phyloP scores from a whole-genome alignment of 768 basidiomycete genomes.

The Arthromyces matolae region DNA sequence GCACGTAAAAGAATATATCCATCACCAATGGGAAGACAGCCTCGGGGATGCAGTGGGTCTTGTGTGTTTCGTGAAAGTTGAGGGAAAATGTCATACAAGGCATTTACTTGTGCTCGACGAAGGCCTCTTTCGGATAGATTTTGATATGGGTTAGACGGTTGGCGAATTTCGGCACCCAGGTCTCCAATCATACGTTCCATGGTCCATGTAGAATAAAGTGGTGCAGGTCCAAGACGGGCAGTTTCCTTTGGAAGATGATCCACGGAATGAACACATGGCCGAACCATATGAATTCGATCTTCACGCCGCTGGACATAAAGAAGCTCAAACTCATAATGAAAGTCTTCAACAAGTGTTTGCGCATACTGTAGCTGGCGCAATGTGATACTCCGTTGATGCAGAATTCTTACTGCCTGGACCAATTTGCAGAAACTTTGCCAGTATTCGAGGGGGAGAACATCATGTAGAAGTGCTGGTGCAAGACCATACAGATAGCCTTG shows the following conservation, averaged over 20 bases:
- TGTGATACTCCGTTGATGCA: slow-evolving; percentile 24
- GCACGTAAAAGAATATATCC: slow-evolving; percentile 14
- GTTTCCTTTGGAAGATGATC: slow-evolving; percentile 25
- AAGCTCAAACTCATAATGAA: slow-evolving; percentile 29
- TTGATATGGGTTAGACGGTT: slow-evolving; percentile 24
- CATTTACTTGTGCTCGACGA: slow-evolving; percentile 19
- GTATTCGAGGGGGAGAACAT: slow-evolving; percentile 24
- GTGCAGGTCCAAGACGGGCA: slow-evolving; percentile 19
- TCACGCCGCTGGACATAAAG: slow-evolving; percentile 28
- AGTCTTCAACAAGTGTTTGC: slow-evolving; percentile 22
- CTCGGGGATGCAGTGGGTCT: neutral
- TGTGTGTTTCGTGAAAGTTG: neutral
- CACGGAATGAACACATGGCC: slow-evolving; percentile 29
- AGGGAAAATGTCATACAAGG: slow-evolving; percentile 4
- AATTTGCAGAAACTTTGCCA: slow-evolving; percentile 31
- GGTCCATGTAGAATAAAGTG: slow-evolving; percentile 23
- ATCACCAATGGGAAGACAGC: neutral
- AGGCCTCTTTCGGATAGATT: slow-evolving; percentile 23
- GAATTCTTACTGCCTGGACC: slow-evolving; percentile 22
- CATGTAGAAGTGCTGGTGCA: slow-evolving; percentile 27
- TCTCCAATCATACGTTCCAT: slow-evolving; percentile 31
- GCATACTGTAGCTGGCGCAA: slow-evolving; percentile 17
- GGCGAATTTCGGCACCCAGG: slow-evolving; percentile 24
- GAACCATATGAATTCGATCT: slow-evolving; percentile 29
- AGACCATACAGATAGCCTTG: slow-evolving; percentile 30